Evolutionary conservation across 2,329 filamentous ascomycete species (phyloP).

Genomic region (Pyrenophora teres): DNA sequence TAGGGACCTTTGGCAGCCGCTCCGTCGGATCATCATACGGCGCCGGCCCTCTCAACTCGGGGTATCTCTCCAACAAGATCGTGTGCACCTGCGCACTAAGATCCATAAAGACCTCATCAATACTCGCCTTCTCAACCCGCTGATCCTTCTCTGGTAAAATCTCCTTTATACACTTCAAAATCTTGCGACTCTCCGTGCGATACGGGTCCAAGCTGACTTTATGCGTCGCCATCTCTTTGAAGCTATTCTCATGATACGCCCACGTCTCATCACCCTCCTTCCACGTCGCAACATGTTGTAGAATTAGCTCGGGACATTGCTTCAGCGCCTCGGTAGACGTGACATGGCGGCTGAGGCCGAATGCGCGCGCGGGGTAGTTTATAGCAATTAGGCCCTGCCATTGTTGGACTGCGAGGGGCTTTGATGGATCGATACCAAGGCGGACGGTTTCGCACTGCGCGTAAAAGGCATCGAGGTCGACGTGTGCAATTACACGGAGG

Average conservation of each 20-base stretch:
- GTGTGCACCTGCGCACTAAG: conserved; percentile 82
- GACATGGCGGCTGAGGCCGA: conserved; percentile 79
- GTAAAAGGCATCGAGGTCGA: conserved; percentile 98
- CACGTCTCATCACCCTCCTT: conserved; percentile 88
- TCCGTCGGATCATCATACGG: conserved; percentile 75
- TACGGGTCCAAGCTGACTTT: conserved; percentile 97
- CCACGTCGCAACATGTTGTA: conserved; percentile 95
- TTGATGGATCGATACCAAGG: conserved; percentile 71
- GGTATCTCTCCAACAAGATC: conserved; percentile 74
- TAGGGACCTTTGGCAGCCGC: conserved; percentile 72
- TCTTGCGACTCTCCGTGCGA: conserved; percentile 79
- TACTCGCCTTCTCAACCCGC: conserved; percentile 87
- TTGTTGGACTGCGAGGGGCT: conserved; percentile 90
- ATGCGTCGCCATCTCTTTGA: conserved; percentile 78
- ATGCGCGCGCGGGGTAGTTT: conserved; percentile 88
- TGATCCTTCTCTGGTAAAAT: conserved; percentile 67
- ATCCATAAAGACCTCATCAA: conserved; percentile 96
- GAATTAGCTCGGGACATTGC: conserved; percentile 79
- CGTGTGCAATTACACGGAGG: conserved; percentile 83
- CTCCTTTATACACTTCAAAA: conserved; percentile 78
- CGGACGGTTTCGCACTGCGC: conserved; percentile 91
- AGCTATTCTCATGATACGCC: conserved; percentile 85
- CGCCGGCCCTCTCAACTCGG: conserved; percentile 69
- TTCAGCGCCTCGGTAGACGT: conserved; percentile 81
- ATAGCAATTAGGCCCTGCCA: conserved; percentile 95